Base-by-base conservation (phyloP, 768 basidiomycete species). In the Amanita pseudoporphyria region DNA sequence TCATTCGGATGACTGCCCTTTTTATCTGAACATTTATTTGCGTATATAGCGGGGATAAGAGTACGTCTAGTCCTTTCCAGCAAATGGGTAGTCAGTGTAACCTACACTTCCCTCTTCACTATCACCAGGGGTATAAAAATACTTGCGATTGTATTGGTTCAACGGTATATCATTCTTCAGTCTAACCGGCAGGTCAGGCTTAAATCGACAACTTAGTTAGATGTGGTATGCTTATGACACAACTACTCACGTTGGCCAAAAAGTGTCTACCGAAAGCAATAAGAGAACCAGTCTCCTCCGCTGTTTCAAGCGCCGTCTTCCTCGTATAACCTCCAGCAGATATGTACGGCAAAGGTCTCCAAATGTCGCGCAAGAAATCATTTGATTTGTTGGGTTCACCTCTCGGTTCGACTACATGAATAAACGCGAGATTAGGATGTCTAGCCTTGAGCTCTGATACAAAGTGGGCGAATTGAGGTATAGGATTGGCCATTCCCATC, bases 111-210 rank as follows among this genome's bases (percentile, higher is more conserved):
- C 57, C 10, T 56, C 51, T 6, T 51, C 45, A 6, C 37, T 33
- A 3, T 63, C 66, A 10, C 56, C 65, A 12, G 60, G 60, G 4
- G 55, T 55, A 48, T 72, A 76, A 55, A 72, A 77, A 2, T 71
- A 73, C 9, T 54, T 58, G 9, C 62, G 44, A 38, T 77, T 58
- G 30, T 64, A 66, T 9, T 51, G 37, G 22, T 57, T 67, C 3
- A 72, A 56, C 0, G 69, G 60, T 1, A 70, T 53, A 36, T 68
- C 54, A 41, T 66, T 57, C 53, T 60, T 49, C n/a, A 73, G 47
- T 3, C 72, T 60, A n/a, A 56, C 52, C 1, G 67, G 67, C 6
- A 75, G 64, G 54, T 76, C 73, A 12, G 73, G 73, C 72, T 75
- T 13, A 19, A 2, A 37, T n/a, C 24, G 19, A 40, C 14, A 16